Evolutionary conservation across 2,329 filamentous ascomycete species (phyloP), one percentile per base, ranked within the genome.

Genomic region (Fusarium avenaceum): DNA sequence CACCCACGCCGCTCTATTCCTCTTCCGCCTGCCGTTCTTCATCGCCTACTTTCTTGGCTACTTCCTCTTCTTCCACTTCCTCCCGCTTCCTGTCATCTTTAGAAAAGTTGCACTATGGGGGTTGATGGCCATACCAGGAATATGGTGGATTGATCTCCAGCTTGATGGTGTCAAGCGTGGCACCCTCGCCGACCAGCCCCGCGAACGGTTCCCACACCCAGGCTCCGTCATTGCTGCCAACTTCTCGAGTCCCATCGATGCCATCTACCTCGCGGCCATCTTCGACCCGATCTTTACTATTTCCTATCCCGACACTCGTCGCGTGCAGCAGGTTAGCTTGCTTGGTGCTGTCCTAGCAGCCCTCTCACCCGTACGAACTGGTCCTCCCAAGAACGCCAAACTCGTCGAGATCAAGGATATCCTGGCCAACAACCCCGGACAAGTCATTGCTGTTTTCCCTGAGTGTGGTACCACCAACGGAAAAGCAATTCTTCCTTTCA

Each of bases 91-190:
- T 15, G 79, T 82, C 32, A 78, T 84, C 60, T 75, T 89, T 43
- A 93, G 93, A 75, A 98, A 98, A 81, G 88, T 92, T 14, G 88
- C 93, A 48, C 82, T 98, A 53, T 98, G 96, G 95, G 87, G 89
- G 63, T 87, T 98, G 69, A 87, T 99, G 72, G 91, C 89, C 38
- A 91, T 97, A 61, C 93, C 94, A 0, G 95, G 96, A 28, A 92
- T 99, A 59, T 98, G 94, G 94, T 98, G 95, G 95, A 90, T 97
- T 57, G 96, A 99, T 80, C 84, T 99, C n/a, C 95, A 97, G 79
- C 93, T 99, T 70, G 96, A 99, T 78, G 95, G 95, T 60, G 96
- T 99, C 54, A 94, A 93, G 80, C 92, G 94, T 81, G 96, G 96
- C 81, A 94, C 91, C 26, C 84, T 97, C 32, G 90, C 91, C 46